Conservation (phyloP, 2,329 filamentous ascomycete genomes). For the Ceratocystis diversiconidia region DNA sequence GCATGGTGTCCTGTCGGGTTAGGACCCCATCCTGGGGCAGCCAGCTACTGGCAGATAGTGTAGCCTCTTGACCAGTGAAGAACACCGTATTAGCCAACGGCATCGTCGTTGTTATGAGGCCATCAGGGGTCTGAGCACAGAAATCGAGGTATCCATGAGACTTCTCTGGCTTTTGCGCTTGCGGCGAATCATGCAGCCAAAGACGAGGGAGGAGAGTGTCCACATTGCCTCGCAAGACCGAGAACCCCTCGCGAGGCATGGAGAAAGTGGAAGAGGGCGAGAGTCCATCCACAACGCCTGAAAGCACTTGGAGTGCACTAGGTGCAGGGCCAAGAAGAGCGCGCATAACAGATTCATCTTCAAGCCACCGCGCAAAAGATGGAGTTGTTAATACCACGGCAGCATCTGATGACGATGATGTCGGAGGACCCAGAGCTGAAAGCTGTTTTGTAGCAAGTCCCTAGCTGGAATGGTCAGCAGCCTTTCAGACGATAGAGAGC, state of each 20-base stretch:
- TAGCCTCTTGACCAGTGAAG: constrained; percentile 50
- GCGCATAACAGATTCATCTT: constrained; percentile 31
- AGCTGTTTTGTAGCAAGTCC: constrained; percentile 1
- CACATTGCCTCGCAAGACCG: constrained; percentile 14
- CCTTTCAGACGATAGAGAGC: background rate
- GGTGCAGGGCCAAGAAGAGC: constrained; percentile 18
- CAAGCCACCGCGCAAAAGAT: constrained; percentile 34
- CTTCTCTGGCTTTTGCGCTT: constrained; percentile 9
- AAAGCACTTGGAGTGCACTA: constrained; percentile 33
- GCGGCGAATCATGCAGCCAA: background rate
- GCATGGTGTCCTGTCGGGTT: constrained; percentile 22
- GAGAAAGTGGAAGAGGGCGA: constrained; percentile 23
- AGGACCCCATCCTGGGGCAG: constrained; percentile 15
- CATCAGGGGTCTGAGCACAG: background rate
- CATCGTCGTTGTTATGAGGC: constrained; percentile 32
- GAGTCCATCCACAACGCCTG: constrained; percentile 43
- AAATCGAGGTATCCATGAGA: constrained; percentile 15
- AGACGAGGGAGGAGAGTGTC: constrained; percentile 15
- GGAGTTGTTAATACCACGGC: constrained; percentile 36
- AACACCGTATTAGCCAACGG: constrained; percentile 70
- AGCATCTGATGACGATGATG: background rate
- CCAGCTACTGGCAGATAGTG: constrained; percentile 32
- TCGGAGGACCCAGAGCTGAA: background rate
- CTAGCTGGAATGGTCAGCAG: background rate
- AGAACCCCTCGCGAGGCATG: constrained; percentile 15